Percentiles rank a stretch among this genome's conserved stretches.
phyloP scores from a whole-genome alignment of 805 yeast genomes.

The Brettanomyces anomalus region DNA sequence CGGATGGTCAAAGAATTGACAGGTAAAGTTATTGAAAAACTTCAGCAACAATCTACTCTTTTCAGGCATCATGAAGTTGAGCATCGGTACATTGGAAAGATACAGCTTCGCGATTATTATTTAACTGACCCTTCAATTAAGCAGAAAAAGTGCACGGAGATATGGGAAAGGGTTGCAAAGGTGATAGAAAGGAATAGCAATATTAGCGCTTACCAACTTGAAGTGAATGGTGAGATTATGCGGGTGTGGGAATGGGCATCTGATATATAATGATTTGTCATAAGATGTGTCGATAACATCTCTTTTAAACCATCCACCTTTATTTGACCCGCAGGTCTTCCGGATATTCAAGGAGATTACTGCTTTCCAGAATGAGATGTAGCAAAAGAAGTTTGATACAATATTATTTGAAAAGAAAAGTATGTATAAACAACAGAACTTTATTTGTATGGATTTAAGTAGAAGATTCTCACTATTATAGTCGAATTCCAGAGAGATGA shows the following conservation, averaged over 20 bases:
- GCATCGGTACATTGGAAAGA: slow-evolving; percentile 49
- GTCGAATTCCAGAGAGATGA: too few relatives aligned
- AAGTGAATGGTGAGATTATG: slow-evolving; percentile 80
- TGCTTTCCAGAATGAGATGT: too few relatives aligned
- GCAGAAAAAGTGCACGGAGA: slow-evolving; percentile 30
- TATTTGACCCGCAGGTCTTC: too few relatives aligned
- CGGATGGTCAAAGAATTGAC: slow-evolving; percentile 37
- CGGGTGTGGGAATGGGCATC: slow-evolving; percentile 85
- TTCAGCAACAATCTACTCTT: slow-evolving; percentile 36
- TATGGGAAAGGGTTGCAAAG: slow-evolving; percentile 53
- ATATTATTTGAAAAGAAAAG: too few relatives aligned
- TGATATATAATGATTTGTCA: slow-evolving; percentile 13
- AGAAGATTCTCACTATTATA: too few relatives aligned
- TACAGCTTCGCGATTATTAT: slow-evolving; percentile 63
- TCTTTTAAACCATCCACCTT: too few relatives aligned
- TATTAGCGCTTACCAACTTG: slow-evolving; percentile 52
- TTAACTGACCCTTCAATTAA: slow-evolving; percentile 29
- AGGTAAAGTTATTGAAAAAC: slow-evolving; percentile 38
- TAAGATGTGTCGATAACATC: neutral
- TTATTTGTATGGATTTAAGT: too few relatives aligned
- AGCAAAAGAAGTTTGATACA: too few relatives aligned
- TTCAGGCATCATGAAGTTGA: slow-evolving; percentile 28
- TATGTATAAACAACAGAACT: too few relatives aligned
- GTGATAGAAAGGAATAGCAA: slow-evolving; percentile 59
- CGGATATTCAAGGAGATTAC: too few relatives aligned